phyloP scores from a whole-genome alignment of 2,329 filamentous ascomycete genomes.

The Talaromyces islandicus region DNA sequence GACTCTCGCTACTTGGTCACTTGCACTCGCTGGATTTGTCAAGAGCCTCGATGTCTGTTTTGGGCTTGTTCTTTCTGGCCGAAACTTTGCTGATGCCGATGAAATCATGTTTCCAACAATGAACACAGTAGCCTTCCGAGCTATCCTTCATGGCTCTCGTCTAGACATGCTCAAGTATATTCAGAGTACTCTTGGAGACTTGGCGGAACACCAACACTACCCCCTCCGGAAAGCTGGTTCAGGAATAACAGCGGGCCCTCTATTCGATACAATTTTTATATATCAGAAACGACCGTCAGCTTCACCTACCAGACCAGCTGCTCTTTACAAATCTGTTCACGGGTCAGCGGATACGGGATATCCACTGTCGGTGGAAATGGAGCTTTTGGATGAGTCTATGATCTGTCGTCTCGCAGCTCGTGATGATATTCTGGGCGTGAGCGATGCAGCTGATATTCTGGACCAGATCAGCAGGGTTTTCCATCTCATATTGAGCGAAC shows the following conservation, averaged over 20 bases:
- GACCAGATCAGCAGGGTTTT: conserved; percentile 56
- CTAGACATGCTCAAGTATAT: conserved; percentile 63
- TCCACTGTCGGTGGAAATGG: conserved; percentile 75
- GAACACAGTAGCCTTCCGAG: conserved; percentile 77
- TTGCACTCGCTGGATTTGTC: conserved; percentile 59
- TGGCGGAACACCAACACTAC: conserved; percentile 69
- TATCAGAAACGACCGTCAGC: conserved; percentile 51
- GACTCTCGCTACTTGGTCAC: conserved; percentile 69
- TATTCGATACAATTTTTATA: conserved; percentile 63
- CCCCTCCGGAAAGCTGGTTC: conserved; percentile 66
- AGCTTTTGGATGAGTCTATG: conserved; percentile 51
- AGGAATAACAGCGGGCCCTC: conserved; percentile 36
- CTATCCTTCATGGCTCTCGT: conserved; percentile 63
- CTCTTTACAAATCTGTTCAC: conserved; percentile 57
- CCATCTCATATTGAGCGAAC: conserved; percentile 46
- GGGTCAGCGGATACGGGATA: conserved; percentile 69
- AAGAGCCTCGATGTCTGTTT: conserved; percentile 69
- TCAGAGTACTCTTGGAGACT: conserved; percentile 61
- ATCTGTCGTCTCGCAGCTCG: conserved; percentile 70
- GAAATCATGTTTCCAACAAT: conserved; percentile 78
- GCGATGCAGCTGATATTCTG: conserved; percentile 49
- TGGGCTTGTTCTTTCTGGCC: conserved; percentile 75
- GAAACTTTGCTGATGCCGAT: conserved; percentile 66
- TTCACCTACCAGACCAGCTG: conserved; percentile 19
- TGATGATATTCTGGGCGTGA: conserved; percentile 44